Evolutionary conservation across 768 basidiomycete genomes (phyloP), one percentile per base, ranked within the genome.

Genomic region (Boletus reticulatus): DNA sequence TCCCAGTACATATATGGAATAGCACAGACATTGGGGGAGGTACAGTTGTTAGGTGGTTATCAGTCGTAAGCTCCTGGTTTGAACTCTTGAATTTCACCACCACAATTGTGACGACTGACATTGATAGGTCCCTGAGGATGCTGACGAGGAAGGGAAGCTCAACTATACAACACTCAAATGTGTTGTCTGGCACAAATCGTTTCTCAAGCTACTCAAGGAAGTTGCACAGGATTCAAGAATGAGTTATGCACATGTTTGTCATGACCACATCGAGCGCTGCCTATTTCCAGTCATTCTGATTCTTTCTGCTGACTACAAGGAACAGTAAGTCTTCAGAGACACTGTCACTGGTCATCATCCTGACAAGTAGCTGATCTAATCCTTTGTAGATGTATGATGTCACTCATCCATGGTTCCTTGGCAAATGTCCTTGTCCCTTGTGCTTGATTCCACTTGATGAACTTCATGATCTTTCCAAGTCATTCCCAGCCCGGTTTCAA

Each of bases 301-400:
- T 4, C 58, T 78, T 2, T 74, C 71, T 10, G 70, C 72, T 5
- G 76, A 80, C 50, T 80, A 77, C 50, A 72, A 80, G 55, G 78
- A 81, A 67, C 73, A 75, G 79, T 80, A 68, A 24, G 22, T 13
- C 29, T 32, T 32, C 32, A 32, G 12, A 32, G 10, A 32, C 32
- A 12, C 32, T 32, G 12, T n/a, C n/a, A n/a, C 32, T 32, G 32
- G 8, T 32, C 22, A 24, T 24, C 22, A 24, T 4, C 4, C 22
- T 32, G 10, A 12, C 12, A 32, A 9, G 32, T 32, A 9, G 12
- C 32, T 32, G 1, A 32, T 32, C 10, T 32, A 9, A 32, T 32
- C 8, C 5, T 32, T 31, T 4, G 4, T 24, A 78, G 74, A 41
- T 73, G 65, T 44, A 62, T 75, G 20, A 78, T 80, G 73, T 61